Evolutionary conservation across 108 stramenopile species (phyloP), one percentile per base, ranked within the genome.

Genomic region (Skeletonema tropicum): DNA sequence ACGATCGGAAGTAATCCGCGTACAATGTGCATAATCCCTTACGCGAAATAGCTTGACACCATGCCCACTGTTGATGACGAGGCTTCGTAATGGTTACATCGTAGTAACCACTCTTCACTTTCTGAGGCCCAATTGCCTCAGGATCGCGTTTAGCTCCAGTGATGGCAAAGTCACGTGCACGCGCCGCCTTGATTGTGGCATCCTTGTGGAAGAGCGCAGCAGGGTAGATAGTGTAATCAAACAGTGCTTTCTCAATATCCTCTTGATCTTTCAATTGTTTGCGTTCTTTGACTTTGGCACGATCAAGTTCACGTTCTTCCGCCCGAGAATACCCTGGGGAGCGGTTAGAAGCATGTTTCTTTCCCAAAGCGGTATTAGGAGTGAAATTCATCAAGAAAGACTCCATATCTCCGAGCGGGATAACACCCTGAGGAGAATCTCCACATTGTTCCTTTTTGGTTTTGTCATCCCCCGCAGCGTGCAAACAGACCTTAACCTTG

Each of bases 31-130:
- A 94, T 31, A 94, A 77, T 25, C 94, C 94, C 64, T 83, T 90
- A 3, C 94, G 88, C 9, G 94, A 87, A 66, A 91, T 90, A 14
- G 89, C 83, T 68, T 94, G 94, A 80, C 94, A 94, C 94, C 94
- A 94, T 5, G 87, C 94, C 60, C 83, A 61, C 0, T 80, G 80
- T 9, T 91, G 79, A 49, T 83, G 75, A 1, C 94, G 81, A 21
- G 94, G 94, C 78, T 94, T 94, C 46, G 90, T 94, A 57, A 94
- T 92, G 0, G 94, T 94, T 19, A 94, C 90, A 68, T 94, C 94
- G 65, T 94, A 94, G 70, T 94, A 94, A 12, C 71, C 70, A 41
- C 90, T 91, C 71, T 94, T 94, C 57, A 92, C 77, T 26, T 75
- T 89, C 68, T 92, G 87, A 9, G 91, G 91, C n/a, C 90, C 90